Conservation (phyloP, 2,329 filamentous ascomycete genomes). For the Aspergillus arachidicola region DNA sequence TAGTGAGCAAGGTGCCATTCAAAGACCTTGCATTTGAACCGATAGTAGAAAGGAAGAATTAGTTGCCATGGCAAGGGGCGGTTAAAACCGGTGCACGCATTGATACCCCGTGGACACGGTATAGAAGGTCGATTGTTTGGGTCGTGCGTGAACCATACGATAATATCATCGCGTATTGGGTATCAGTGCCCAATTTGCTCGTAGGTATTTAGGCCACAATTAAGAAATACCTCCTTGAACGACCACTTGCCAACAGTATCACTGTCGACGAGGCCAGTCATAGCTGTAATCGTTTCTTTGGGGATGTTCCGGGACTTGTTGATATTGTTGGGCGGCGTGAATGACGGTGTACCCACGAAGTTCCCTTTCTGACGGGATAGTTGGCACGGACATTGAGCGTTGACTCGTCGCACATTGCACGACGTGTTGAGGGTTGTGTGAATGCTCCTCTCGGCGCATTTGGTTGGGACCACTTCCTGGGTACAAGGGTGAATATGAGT, state of each 20-base stretch:
- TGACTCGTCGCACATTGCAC: conserved; percentile 20
- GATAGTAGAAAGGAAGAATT: background rate
- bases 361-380: conserved; percentile 16
- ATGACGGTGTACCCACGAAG: conserved; percentile 18
- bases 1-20: background rate
- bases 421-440: conserved; percentile 12
- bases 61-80: background rate
- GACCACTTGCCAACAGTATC: background rate
- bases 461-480: conserved; percentile 15
- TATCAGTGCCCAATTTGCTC: too few relatives aligned
- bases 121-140: background rate
- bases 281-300: conserved; percentile 20
- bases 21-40: background rate
- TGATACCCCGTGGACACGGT: background rate
- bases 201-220: background rate
- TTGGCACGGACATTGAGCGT: conserved; percentile 26
- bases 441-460: conserved; percentile 17
- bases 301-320: conserved; percentile 14
- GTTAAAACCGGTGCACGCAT: background rate
- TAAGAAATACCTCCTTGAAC: background rate
- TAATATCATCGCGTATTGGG: background rate
- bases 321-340: conserved; percentile 17
- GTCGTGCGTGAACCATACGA: background rate
- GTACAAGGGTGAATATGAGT: conserved; percentile 26
- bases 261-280: conserved; percentile 22